phyloP scores from a whole-genome alignment of 2,329 filamentous ascomycete genomes.

The Triangularia setosa region DNA sequence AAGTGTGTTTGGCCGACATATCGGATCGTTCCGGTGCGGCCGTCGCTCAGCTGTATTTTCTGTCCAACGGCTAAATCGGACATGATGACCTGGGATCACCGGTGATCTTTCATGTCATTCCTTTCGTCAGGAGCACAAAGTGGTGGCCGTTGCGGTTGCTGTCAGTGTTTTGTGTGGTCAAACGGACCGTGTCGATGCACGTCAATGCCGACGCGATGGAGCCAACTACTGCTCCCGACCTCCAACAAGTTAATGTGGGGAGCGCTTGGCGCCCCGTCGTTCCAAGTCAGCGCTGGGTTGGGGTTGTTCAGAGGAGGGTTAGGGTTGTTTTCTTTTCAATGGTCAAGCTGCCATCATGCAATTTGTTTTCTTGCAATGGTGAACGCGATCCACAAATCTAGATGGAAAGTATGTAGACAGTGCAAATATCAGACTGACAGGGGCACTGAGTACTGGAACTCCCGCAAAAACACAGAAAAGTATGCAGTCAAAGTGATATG shows the following conservation, averaged over 20 bases:
- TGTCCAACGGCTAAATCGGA: constrained; percentile 61
- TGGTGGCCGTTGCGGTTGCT: background rate
- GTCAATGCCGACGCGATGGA: background rate
- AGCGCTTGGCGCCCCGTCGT: background rate
- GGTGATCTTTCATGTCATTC: background rate
- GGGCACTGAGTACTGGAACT: background rate
- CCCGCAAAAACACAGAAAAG: background rate
- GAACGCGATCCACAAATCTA: background rate
- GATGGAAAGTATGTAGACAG: background rate
- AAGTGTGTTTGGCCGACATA: constrained; percentile 80
- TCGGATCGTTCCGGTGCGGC: constrained; percentile 70
- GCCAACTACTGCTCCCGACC: background rate
- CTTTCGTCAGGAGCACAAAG: background rate
- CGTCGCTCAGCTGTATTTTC: constrained; percentile 73
- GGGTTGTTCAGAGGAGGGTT: background rate
- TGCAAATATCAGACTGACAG: background rate
- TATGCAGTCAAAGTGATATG: background rate
- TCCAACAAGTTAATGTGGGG: background rate
- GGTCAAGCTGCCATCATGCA: too few relatives aligned
- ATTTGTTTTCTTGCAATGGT: background rate
- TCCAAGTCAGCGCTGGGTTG: background rate
- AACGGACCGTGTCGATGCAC: background rate
- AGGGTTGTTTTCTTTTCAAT: background rate
- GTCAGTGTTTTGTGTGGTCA: background rate
- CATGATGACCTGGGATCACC: background rate